A percentile compares a stretch with the other conserved stretches of the same genome.
Conservation (phyloP, 108 stramenopile genomes). For the Craspedostauros australis region DNA sequence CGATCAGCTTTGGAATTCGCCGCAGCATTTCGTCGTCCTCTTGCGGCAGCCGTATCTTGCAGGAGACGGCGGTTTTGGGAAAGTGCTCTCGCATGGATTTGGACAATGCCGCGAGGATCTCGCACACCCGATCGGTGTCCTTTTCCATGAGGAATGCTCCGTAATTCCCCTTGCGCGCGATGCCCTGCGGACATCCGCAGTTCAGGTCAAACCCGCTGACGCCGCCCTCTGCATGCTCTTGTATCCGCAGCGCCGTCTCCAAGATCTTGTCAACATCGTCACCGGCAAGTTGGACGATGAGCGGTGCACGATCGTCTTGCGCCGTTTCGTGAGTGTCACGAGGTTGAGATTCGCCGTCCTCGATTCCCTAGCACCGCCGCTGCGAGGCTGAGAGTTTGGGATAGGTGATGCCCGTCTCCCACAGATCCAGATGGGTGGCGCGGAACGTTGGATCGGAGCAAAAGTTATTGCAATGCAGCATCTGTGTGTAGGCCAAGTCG, state of each 20-base stretch:
- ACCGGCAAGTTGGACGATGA: slow-evolving; percentile 90
- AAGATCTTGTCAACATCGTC: slow-evolving; percentile 76
- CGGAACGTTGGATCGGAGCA: slow-evolving; percentile 45
- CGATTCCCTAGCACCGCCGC: slow-evolving; percentile 19
- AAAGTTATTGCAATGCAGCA: slow-evolving; percentile 85
- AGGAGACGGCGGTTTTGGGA: slow-evolving; percentile 56
- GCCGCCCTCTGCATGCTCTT: slow-evolving; percentile 30
- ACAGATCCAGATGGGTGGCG: slow-evolving; percentile 65
- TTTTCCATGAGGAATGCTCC: slow-evolving; percentile 97
- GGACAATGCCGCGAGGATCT: slow-evolving; percentile 44
- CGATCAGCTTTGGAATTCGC: slow-evolving; percentile 53
- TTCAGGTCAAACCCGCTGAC: slow-evolving; percentile 86
- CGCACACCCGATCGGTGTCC: slow-evolving; percentile 37
- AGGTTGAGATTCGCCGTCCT: slow-evolving; percentile 2
- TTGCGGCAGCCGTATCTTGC: slow-evolving; percentile 72
- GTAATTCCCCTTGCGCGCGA: slow-evolving; percentile 90
- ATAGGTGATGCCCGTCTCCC: slow-evolving; percentile 26
- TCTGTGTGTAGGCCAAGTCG: slow-evolving; percentile 91
- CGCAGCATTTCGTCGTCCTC: slow-evolving; percentile 27
- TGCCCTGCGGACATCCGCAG: slow-evolving; percentile 94
- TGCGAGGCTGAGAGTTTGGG: slow-evolving; percentile 13
- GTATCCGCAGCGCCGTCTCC: slow-evolving; percentile 71
- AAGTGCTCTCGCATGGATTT: slow-evolving; percentile 43
- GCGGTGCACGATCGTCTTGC: slow-evolving; percentile 32
- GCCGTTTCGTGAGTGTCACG: background rate